Evolutionary conservation across 805 yeast species (phyloP).

Genomic region (Clavispora fructus): DNA sequence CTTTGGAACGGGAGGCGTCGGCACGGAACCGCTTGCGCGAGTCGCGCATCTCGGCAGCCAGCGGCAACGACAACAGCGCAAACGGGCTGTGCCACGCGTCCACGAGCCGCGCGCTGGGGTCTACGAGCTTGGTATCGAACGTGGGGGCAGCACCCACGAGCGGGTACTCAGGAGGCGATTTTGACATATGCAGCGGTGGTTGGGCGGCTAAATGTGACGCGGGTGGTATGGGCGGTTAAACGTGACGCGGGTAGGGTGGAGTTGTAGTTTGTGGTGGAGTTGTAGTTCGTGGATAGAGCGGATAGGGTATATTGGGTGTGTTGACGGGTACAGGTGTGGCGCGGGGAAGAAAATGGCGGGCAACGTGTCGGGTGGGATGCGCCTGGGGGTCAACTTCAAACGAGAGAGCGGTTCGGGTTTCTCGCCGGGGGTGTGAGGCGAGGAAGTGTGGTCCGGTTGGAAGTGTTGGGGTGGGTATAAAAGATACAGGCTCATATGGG

Average conservation of each 20-base stretch:
- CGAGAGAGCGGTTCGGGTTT: not conserved
- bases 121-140: constrained; percentile 26
- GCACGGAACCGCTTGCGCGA: constrained; percentile 20
- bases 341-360: no score
- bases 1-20: constrained; percentile 6
- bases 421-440: not conserved
- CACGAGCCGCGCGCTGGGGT: constrained; percentile 27
- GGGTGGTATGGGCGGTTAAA: no score
- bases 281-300: no score
- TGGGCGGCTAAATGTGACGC: no score
- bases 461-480: not conserved
- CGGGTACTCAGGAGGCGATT: constrained; percentile 30
- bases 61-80: constrained; percentile 19
- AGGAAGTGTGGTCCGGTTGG: not conserved
- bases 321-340: no score
- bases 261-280: not conserved
- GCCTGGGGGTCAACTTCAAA: no score
- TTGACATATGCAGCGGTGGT: constrained; percentile 6
- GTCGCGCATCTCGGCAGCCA: constrained; percentile 7
- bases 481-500: not conserved
- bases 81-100: constrained; percentile 28
- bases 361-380: no score
- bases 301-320: no score
- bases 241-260: not conserved
- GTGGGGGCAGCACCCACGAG: constrained; percentile 23